These are phyloP conservation scores for Trametes gibbosa DNA, from an alignment of 768 basidiomycete genomes.

Conservation along the genomic window DNA sequence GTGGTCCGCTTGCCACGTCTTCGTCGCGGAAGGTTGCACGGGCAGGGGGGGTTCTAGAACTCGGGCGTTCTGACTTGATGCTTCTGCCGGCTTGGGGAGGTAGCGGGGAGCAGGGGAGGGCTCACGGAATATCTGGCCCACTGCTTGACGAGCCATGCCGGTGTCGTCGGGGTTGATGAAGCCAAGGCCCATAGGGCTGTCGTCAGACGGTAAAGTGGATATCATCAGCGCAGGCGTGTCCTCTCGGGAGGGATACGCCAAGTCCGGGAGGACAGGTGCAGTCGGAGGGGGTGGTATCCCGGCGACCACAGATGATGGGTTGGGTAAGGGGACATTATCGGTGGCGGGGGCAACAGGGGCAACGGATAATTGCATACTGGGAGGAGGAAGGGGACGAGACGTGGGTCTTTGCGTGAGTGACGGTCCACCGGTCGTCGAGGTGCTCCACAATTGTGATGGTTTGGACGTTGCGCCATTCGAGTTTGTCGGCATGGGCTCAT, in stretches of 20 bases:
- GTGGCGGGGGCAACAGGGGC: no score
- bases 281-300: no score
- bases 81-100: neutral
- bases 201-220: neutral
- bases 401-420: no score
- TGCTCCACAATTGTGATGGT: no score
- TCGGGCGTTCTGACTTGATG: neutral
- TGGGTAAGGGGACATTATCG: no score
- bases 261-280: neutral
- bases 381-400: no score
- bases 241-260: slow-evolving; percentile 6
- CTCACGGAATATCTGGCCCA: neutral
- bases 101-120: neutral
- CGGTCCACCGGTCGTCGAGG: neutral
- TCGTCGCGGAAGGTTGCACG: neutral
- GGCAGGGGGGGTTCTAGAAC: neutral
- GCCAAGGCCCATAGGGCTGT: neutral
- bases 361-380: no score
- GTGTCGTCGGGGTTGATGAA: neutral
- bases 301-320: no score
- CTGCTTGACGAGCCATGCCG: neutral
- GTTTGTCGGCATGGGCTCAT: neutral
- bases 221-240: neutral
- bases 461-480: no score
- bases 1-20: neutral